A percentile compares a stretch with the other conserved stretches of the same genome.
Evolutionary conservation across 2,329 filamentous ascomycete genomes (phyloP).

Genomic region (Alternaria triticina): DNA sequence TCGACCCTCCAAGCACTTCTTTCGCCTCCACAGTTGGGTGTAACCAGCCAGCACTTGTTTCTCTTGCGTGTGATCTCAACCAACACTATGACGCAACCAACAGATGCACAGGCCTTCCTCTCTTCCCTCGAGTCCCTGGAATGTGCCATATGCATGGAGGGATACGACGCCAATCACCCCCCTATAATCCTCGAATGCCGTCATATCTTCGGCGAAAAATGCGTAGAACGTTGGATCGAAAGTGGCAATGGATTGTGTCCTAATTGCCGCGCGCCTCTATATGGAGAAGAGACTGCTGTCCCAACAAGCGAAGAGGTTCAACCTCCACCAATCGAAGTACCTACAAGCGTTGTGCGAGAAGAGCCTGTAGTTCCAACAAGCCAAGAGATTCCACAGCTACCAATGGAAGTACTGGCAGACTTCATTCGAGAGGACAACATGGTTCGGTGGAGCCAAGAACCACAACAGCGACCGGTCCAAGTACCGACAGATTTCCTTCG

Average conservation of each 20-base stretch:
- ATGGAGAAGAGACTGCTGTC: neutral
- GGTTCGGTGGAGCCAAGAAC: neutral
- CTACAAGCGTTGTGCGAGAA: neutral
- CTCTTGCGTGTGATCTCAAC: neutral
- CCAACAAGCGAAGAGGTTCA: neutral
- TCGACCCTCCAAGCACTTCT: neutral
- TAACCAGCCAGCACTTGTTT: neutral
- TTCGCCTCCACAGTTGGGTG: neutral
- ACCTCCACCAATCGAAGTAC: neutral
- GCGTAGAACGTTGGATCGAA: neutral
- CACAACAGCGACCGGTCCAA: neutral
- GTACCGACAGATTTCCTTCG: neutral
- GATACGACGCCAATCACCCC: neutral
- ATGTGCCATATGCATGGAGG: slow-evolving; percentile 4
- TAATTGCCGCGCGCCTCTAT: neutral
- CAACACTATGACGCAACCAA: neutral
- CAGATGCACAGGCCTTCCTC: neutral
- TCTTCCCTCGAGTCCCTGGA: neutral
- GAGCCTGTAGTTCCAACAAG: neutral
- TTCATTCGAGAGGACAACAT: neutral
- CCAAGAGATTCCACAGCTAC: neutral
- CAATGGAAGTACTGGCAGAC: neutral
- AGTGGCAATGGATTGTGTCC: neutral
- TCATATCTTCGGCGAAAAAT: slow-evolving; percentile 3
- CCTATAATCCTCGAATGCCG: neutral